Base-by-base conservation (phyloP, 2,329 filamentous ascomycete species). In the Ceratocystis cacaofunesta region DNA sequence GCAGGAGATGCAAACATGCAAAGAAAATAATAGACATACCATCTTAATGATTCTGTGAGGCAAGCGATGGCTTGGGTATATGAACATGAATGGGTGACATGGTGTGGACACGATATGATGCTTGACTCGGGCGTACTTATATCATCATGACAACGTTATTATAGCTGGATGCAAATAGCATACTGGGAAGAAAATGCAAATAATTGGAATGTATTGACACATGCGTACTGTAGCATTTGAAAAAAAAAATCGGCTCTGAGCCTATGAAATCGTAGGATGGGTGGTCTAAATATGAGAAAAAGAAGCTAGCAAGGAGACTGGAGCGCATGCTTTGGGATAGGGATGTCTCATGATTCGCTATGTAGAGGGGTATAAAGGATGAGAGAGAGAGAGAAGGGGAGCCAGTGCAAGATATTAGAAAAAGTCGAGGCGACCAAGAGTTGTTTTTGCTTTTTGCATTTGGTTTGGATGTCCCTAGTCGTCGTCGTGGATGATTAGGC, bases 401-500 rank as follows among this genome's bases (percentile, higher is more conserved):
- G 5, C 50, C 17, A n/a, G 28, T 28, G 28, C 28, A n/a, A 36
- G 30, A 58, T 58, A 36, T 19, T 36, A 58, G 15, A 58, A 22
- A 57, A 36, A n/a, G 5, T 28, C 43, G 22, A 48, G 19, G 15
- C 15, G 22, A 15, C 28, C 48, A 44, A 15, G 5, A n/a, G 30
- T 25, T 30, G 25, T 48, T 44, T 62, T 44, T 48, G 36, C 44
- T 25, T n/a, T 6, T 48, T 62, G 25, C 30, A 10, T 50, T 50
- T 52, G 19, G 22, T 48, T 62, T 32, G 62, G 44, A 52, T 55
- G 50, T n/a, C n/a, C 63, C 86, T 78, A 88, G 72, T 92, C 87
- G 68, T 94, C 89, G 72, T 94, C 90, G 72, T 92, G 87, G 70
- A 95, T 92, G 69, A 91, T 83, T 19, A 95, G 79, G 1, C 90